Evolutionary conservation across 2,329 filamentous ascomycete species (phyloP).

Genomic region (Teratosphaeria zuluensis): DNA sequence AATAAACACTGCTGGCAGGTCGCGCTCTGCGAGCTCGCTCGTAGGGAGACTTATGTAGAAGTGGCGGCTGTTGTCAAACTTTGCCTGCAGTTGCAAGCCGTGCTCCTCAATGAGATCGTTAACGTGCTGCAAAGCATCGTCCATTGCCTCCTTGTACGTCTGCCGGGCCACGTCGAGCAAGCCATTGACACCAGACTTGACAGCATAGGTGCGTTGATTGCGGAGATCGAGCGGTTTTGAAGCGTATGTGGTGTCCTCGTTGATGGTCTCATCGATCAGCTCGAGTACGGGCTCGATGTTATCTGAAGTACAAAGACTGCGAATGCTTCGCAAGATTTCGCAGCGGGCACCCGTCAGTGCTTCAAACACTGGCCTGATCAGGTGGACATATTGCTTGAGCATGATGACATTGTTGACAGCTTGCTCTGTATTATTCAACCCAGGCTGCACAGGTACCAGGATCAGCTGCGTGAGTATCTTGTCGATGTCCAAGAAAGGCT

Average conservation of each 20-base stretch:
- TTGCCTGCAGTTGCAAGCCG: conserved; percentile 54
- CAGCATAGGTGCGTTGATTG: conserved; percentile 83
- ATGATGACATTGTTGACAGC: conserved; percentile 79
- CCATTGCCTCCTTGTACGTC: conserved; percentile 79
- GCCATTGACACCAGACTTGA: conserved; percentile 76
- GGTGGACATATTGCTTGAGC: conserved; percentile 69
- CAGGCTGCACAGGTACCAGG: conserved; percentile 57
- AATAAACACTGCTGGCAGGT: conserved; percentile 61
- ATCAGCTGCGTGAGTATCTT: conserved; percentile 75
- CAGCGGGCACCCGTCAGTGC: conserved; percentile 57
- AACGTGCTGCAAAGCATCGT: conserved; percentile 65
- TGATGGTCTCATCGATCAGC: conserved; percentile 61
- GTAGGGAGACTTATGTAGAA: conserved; percentile 65
- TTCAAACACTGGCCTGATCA: conserved; percentile 57
- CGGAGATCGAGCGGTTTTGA: conserved; percentile 72
- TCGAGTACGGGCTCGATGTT: conserved; percentile 51
- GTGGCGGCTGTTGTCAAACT: conserved; percentile 66
- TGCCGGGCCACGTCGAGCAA: conserved; percentile 81
- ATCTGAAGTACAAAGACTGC: conserved; percentile 55
- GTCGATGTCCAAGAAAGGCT: conserved; percentile 68
- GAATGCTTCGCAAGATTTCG: conserved; percentile 56
- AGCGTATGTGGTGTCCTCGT: conserved; percentile 70
- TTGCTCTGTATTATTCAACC: conserved; percentile 63
- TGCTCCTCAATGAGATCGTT: conserved; percentile 52
- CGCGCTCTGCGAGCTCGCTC: conserved; percentile 51